Evolutionary conservation across 2,329 filamentous ascomycete genomes (phyloP).

Genomic region (Cordyceps sp.): DNA sequence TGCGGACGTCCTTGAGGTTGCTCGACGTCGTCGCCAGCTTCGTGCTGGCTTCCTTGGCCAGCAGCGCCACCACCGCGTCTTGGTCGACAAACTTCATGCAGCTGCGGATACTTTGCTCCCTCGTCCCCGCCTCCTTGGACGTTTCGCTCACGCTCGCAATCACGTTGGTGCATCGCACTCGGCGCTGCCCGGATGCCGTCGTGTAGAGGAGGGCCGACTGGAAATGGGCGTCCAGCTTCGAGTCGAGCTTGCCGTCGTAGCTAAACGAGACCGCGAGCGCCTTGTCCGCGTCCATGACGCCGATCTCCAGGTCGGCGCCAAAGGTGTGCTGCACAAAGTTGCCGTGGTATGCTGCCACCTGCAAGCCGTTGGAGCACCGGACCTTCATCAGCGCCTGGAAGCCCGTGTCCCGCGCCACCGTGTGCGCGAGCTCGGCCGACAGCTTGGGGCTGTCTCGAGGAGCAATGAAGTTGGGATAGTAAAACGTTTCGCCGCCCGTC

Average conservation of each 20-base stretch:
- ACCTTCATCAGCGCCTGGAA: slow-evolving; percentile 98
- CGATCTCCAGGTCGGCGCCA: slow-evolving; percentile 86
- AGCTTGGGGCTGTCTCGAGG: slow-evolving; percentile 74
- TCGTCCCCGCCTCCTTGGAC: slow-evolving; percentile 19
- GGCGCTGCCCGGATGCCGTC: slow-evolving; percentile 70
- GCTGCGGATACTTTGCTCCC: slow-evolving; percentile 48
- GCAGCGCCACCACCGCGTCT: slow-evolving; percentile 73
- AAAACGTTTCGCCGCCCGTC: slow-evolving; percentile 91
- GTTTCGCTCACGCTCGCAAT: slow-evolving; percentile 80
- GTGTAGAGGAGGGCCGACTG: slow-evolving; percentile 92
- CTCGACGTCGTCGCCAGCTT: slow-evolving; percentile 55
- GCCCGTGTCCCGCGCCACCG: slow-evolving; percentile 76
- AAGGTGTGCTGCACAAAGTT: slow-evolving; percentile 95
- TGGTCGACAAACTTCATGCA: slow-evolving; percentile 90
- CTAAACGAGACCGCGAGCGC: slow-evolving; percentile 80
- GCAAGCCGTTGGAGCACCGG: slow-evolving; percentile 87
- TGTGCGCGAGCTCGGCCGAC: slow-evolving; percentile 70
- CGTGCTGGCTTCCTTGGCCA: slow-evolving; percentile 88
- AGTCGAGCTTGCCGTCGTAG: slow-evolving; percentile 94
- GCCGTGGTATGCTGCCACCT: slow-evolving; percentile 86
- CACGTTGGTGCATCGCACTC: slow-evolving; percentile 83
- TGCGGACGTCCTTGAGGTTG: slow-evolving; percentile 71
- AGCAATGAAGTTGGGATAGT: slow-evolving; percentile 90
- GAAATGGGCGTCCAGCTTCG: slow-evolving; percentile 94
- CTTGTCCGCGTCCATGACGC: slow-evolving; percentile 84